phyloP scores from a whole-genome alignment of 805 yeast genomes.

The Candida krabiensis region DNA sequence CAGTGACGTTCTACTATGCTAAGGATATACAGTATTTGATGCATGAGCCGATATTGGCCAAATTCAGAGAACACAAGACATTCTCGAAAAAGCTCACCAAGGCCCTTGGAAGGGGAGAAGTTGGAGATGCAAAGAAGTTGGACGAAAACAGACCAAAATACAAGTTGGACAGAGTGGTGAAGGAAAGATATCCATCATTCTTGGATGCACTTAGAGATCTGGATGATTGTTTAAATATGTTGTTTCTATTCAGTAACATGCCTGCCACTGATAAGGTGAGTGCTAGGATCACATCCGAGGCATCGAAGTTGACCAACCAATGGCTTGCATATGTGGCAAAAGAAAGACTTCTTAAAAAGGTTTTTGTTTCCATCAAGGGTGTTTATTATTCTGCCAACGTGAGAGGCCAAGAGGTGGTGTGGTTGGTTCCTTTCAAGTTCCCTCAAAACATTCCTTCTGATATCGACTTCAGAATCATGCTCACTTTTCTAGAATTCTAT shows the following conservation, averaged over 20 bases:
- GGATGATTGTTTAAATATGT: slow-evolving; percentile 94
- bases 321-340: slow-evolving; percentile 94
- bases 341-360: slow-evolving; percentile 79
- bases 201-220: slow-evolving; percentile 88
- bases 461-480: slow-evolving; percentile 94
- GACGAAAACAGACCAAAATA: slow-evolving; percentile 82
- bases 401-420: slow-evolving; percentile 88
- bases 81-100: slow-evolving; percentile 87
- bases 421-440: slow-evolving; percentile 97
- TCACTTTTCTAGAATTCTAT: slow-evolving; percentile 94
- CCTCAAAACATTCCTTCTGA: slow-evolving; percentile 94
- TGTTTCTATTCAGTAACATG: slow-evolving; percentile 89
- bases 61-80: slow-evolving; percentile 93
- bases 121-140: slow-evolving; percentile 80
- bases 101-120: slow-evolving; percentile 91
- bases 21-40: slow-evolving; percentile 92
- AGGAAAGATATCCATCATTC: slow-evolving; percentile 94
- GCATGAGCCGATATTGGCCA: slow-evolving; percentile 91
- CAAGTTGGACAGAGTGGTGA: slow-evolving; percentile 84
- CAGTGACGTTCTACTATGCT: slow-evolving; percentile 88
- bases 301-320: slow-evolving; percentile 82
- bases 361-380: slow-evolving; percentile 95
- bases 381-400: slow-evolving; percentile 90
- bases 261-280: slow-evolving; percentile 88
- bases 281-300: slow-evolving; percentile 81